phyloP scores from a whole-genome alignment of 228 moss, liverwort and hornwort species.

The Sphagnum fallax region DNA sequence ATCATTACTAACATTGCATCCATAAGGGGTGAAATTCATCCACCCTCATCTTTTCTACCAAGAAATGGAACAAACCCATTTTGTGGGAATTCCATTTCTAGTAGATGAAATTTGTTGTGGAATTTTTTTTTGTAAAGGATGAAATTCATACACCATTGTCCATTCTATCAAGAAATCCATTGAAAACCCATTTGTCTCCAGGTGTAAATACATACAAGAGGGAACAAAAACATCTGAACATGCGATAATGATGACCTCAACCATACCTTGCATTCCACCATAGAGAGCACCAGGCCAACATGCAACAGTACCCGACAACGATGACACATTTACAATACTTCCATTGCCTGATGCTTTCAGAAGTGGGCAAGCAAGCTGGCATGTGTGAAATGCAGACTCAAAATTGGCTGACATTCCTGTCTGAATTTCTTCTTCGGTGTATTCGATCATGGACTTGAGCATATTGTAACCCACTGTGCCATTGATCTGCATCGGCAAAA shows the following conservation, averaged over 20 bases:
- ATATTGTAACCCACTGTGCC: conserved; percentile 69
- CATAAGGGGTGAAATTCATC: too few species aligned
- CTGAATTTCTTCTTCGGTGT: conserved; percentile 40
- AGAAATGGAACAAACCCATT: too few species aligned
- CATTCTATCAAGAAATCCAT: too few species aligned
- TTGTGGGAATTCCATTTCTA: too few species aligned
- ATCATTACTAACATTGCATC: too few species aligned
- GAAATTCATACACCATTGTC: too few species aligned
- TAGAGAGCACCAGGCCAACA: conserved; percentile 50
- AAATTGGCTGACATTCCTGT: conserved; percentile 56
- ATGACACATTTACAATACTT: conserved; percentile 65
- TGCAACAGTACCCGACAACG: conserved; percentile 67
- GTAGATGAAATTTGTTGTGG: too few species aligned
- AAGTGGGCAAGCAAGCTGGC: conserved; percentile 66
- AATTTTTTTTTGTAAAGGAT: too few species aligned
- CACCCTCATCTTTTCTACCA: too few species aligned
- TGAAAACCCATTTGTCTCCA: too few species aligned
- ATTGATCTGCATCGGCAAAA: conserved; percentile 44
- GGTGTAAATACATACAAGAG: background rate
- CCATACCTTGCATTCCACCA: conserved; percentile 58
- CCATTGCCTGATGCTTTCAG: conserved; percentile 53
- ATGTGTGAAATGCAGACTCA: conserved; percentile 62
- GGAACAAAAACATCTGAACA: background rate
- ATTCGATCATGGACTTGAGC: conserved; percentile 66
- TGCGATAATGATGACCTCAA: background rate